A percentile compares a stretch with the other conserved stretches of the same genome.
Conservation (phyloP, 768 basidiomycete genomes). For the Termitomyces sp. region DNA sequence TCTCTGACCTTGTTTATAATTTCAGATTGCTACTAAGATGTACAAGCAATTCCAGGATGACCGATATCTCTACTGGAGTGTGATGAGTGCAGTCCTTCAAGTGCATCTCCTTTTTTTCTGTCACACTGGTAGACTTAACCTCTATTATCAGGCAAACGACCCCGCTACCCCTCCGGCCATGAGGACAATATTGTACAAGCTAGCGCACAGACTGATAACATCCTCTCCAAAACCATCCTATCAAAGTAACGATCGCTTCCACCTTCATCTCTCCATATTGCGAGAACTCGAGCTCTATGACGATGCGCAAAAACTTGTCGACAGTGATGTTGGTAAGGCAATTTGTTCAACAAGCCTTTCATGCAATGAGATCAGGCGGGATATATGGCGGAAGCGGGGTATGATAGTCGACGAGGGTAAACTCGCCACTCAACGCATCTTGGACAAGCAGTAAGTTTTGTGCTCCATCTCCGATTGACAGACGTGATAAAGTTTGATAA, state of each 20-base stretch:
- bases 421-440: constrained; percentile 52
- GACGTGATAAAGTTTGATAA: constrained; percentile 5
- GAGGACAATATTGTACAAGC: constrained; percentile 64
- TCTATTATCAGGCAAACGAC: constrained; percentile 58
- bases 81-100: constrained; percentile 77
- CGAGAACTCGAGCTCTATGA: constrained; percentile 63
- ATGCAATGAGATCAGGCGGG: constrained; percentile 71
- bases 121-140: neutral
- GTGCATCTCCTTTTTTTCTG: constrained; percentile 27
- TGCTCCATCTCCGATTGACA: neutral
- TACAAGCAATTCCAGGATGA: constrained; percentile 82
- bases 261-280: constrained; percentile 69
- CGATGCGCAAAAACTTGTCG: constrained; percentile 64
- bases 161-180: constrained; percentile 53
- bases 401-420: constrained; percentile 56
- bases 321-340: constrained; percentile 60
- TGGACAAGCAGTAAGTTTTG: constrained; percentile 49
- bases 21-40: constrained; percentile 73
- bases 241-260: constrained; percentile 67
- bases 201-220: constrained; percentile 70
- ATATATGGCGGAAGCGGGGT: constrained; percentile 58
- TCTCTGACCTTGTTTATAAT: constrained; percentile 6
- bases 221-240: constrained; percentile 61
- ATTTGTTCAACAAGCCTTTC: constrained; percentile 68
- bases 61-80: constrained; percentile 78